These are phyloP conservation scores for Xylaria sp. DNA, from an alignment of 2,329 filamentous ascomycete genomes.

Conservation along the genomic window DNA sequence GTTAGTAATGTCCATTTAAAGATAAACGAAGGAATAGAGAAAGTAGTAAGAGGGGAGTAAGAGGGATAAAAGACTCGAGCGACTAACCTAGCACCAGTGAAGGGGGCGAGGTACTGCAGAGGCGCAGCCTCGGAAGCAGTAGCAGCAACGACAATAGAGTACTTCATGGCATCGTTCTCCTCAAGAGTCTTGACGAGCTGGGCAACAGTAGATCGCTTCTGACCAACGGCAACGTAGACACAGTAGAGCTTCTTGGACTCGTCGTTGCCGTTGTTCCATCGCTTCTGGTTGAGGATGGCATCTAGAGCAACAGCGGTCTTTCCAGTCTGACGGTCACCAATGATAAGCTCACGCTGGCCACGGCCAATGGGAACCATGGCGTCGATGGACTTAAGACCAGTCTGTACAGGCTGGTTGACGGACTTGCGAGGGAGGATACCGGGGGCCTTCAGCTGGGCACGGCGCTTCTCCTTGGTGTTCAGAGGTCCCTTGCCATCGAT, in stretches of 20 bases:
- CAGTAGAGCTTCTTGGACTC: conserved; percentile 99
- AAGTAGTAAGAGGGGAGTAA: no score
- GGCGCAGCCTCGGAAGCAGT: conserved; percentile 97
- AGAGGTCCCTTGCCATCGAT: conserved; percentile 99
- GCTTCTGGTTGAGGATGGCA: conserved; percentile 98
- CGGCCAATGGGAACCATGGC: conserved; percentile 99
- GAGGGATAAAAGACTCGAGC: conserved; percentile 31
- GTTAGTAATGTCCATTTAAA: neutral
- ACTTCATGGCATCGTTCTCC: conserved; percentile 99
- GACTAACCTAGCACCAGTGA: conserved; percentile 65
- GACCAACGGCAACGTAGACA: conserved; percentile 97
- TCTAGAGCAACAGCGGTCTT: conserved; percentile 99
- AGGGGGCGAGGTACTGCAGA: conserved; percentile 91
- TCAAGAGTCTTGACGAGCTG: conserved; percentile 99
- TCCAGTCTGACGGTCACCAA: conserved; percentile 99
- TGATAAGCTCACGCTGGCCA: conserved; percentile 99
- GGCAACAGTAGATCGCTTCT: conserved; percentile 99
- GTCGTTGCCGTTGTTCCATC: conserved; percentile 87
- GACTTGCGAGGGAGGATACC: conserved; percentile 96
- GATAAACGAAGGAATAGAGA: neutral
- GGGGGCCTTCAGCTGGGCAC: conserved; percentile 98
- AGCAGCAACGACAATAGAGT: conserved; percentile 89
- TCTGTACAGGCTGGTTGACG: conserved; percentile 99
- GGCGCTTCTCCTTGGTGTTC: conserved; percentile 88
- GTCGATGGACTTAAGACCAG: conserved; percentile 98